A percentile compares a stretch with the other conserved stretches of the same genome.
Conservation (phyloP, 2,329 filamentous ascomycete genomes). For the Fusarium euwallaceae region DNA sequence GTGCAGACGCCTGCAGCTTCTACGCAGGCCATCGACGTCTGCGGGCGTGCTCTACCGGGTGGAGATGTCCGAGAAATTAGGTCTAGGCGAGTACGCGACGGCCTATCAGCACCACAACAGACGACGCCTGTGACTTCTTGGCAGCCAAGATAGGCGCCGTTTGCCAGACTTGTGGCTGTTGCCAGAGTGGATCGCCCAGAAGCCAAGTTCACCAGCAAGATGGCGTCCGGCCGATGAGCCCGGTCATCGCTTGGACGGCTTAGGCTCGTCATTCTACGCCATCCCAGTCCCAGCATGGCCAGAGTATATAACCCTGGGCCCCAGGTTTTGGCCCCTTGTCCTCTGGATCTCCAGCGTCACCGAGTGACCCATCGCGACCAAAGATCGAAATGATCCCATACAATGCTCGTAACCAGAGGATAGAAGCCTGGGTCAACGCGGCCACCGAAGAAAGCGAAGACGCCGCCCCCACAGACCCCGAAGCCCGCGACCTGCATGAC, state of each 20-base stretch:
- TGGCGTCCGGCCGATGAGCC: constrained; percentile 37
- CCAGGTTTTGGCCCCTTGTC: constrained; percentile 27
- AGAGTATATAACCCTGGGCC: constrained; percentile 44
- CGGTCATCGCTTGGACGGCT: constrained; percentile 21
- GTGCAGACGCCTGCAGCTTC: constrained; percentile 23
- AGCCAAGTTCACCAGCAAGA: constrained; percentile 38
- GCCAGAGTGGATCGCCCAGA: constrained; percentile 37
- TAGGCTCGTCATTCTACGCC: constrained; percentile 40
- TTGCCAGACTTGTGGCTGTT: constrained; percentile 43
- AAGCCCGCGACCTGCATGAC: constrained; percentile 46
- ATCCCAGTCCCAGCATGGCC: constrained; percentile 35
- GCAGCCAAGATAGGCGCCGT: constrained; percentile 38
- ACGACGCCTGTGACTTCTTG: constrained; percentile 31
- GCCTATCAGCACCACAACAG: constrained; percentile 40
- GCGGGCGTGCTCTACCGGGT: constrained; percentile 32
- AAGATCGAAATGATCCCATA: constrained; percentile 44
- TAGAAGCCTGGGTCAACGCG: constrained; percentile 43
- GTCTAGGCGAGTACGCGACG: constrained; percentile 29
- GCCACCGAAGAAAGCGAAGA: constrained; percentile 43
- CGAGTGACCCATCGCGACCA: constrained; percentile 34
- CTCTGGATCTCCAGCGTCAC: constrained; percentile 37
- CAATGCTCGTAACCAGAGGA: constrained; percentile 43
- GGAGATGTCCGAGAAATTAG: constrained; percentile 28
- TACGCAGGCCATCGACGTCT: constrained; percentile 23
- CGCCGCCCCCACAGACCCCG: constrained; percentile 40